Base-by-base conservation (phyloP, 441 rosid genomes). In the Oxalis stricta region DNA sequence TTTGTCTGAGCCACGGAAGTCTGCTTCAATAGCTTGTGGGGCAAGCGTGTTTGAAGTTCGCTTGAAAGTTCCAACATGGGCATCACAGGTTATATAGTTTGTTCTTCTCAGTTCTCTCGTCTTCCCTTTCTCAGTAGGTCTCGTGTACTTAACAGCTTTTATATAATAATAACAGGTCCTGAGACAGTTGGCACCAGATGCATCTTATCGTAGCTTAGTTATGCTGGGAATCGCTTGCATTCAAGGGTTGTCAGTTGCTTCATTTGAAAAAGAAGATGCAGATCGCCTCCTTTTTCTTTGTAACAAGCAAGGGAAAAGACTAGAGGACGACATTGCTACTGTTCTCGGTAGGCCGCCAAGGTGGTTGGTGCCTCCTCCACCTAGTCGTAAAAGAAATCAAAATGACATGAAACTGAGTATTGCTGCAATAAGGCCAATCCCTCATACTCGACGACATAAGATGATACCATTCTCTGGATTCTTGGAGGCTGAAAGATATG, bases 51-150 rank as follows among this genome's bases (percentile, higher is more conserved):
- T 73, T 69, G 96, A 91, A 86, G 94, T 86, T 61, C 70, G 80
- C 45, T 52, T 86, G 80, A 85, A 79, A 65, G 93, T 91, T 61
- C 93, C 99, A 33, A 50, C 88, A 46, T 91, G 99, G 99, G 99
- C 95, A 53, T 77, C 83, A 15, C 95, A 86, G 96, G 98, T 91
- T 63, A 54, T 48, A 43, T 59, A 9, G 11, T 24, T 14, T 46
- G 5, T 10, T 14, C 22, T 1, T 16, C 18, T 2, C 6, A 6
- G 23, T 19, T 9, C 16, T 6, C 32, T 4, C 0, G 16, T 22
- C 20, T 23, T 8, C 20, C 33, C 30, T 33, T 19, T 9, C 33
- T 14, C 24, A 8, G 1, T 18, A 1, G 38, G 10, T 33, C 21
- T 14, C 33, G 11, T 11, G 18, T 43, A n/a, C 37, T 45, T 18